A percentile compares a stretch with the other conserved stretches of the same genome.
Conservation (phyloP, 169 alveolate genomes). For the Plasmodium coatneyi region DNA sequence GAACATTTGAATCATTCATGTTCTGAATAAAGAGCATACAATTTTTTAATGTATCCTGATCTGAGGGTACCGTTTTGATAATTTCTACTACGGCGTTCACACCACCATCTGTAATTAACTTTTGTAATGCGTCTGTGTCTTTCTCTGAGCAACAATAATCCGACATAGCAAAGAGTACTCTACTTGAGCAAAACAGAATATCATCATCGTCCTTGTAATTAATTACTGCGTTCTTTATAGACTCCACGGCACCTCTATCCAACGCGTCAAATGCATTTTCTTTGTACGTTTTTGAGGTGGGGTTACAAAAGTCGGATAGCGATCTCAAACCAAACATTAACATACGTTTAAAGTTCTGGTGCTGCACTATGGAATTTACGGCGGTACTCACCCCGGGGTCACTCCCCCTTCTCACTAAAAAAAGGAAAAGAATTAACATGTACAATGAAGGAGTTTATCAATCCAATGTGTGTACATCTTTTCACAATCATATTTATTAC, state of each 20-base stretch:
- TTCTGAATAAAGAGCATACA: conserved; percentile 86
- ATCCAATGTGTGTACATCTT: background rate
- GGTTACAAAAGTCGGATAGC: conserved; percentile 91
- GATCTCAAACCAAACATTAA: conserved; percentile 92
- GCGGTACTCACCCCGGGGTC: conserved; percentile 95
- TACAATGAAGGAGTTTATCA: background rate
- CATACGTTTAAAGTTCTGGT: conserved; percentile 94
- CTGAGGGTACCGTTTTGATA: conserved; percentile 85
- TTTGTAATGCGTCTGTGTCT: conserved; percentile 79
- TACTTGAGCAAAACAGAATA: conserved; percentile 85
- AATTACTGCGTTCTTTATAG: conserved; percentile 89
- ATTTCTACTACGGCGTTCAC: conserved; percentile 84
- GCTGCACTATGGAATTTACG: conserved; percentile 91
- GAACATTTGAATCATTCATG: conserved; percentile 77
- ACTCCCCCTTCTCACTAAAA: conserved; percentile 87
- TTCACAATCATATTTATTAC: background rate
- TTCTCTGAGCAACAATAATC: conserved; percentile 87
- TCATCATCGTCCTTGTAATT: conserved; percentile 94
- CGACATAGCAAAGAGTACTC: conserved; percentile 90
- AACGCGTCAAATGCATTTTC: conserved; percentile 93
- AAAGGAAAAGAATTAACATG: conserved; percentile 51
- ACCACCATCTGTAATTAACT: conserved; percentile 86
- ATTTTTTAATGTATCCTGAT: conserved; percentile 85
- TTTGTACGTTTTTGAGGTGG: conserved; percentile 89
- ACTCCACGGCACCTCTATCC: conserved; percentile 88